Evolutionary conservation across 148 eudicot species (phyloP).

Genomic region (Spergularia marina): DNA sequence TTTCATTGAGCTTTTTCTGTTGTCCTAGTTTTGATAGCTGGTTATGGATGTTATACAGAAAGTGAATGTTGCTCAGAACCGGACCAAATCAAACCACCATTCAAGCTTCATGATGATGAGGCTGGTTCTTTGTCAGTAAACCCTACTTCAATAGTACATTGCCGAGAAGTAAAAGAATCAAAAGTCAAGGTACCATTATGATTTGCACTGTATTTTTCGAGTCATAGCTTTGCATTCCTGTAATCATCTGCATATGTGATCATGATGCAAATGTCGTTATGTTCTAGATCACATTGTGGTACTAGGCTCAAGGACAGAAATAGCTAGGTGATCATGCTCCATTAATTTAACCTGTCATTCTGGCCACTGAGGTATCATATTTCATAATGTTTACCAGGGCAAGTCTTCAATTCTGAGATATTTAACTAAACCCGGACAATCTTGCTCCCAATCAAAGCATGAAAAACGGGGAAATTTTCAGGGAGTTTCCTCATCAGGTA

Average conservation of each 20-base stretch:
- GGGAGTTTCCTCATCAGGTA: constrained; percentile 49
- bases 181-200: constrained; percentile 44
- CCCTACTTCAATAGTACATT: constrained; percentile 25
- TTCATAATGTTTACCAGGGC: constrained; percentile 43
- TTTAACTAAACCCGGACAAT: constrained; percentile 34
- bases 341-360: constrained; percentile 2
- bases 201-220: neutral
- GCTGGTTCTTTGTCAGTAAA: constrained; percentile 10
- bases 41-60: constrained; percentile 25
- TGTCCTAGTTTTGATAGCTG: neutral
- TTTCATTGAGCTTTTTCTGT: neutral
- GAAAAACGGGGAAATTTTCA: constrained; percentile 23
- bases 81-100: constrained; percentile 23
- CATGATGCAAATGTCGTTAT: neutral
- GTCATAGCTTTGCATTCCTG: neutral
- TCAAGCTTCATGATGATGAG: constrained; percentile 24
- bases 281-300: neutral
- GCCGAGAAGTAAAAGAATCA: constrained; percentile 40
- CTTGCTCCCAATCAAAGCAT: constrained; percentile 33
- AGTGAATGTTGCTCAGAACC: constrained; percentile 22
- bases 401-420: constrained; percentile 63
- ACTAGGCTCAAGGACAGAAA: neutral
- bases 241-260: neutral
- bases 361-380: constrained; percentile 11
- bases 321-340: neutral